phyloP scores from a whole-genome alignment of 2,329 filamentous ascomycete genomes.

The Apiospora kogelbergensis region DNA sequence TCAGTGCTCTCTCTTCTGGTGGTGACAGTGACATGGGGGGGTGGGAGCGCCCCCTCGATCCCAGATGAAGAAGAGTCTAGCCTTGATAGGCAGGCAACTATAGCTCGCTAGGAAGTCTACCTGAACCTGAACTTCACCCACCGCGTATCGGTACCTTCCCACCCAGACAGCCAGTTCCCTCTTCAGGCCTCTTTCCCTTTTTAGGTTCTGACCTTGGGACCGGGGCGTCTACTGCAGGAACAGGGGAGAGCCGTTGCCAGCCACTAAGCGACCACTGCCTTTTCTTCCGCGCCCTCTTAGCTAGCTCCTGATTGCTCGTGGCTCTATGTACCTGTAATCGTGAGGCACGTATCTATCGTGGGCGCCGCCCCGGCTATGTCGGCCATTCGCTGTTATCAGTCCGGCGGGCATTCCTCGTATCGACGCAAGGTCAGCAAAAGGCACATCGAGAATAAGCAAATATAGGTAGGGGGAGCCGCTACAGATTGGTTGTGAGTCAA shows the following conservation, averaged over 20 bases:
- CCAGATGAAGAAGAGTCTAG: neutral
- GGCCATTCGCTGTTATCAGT: neutral
- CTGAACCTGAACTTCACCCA: neutral
- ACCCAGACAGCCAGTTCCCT: neutral
- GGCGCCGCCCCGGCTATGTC: neutral
- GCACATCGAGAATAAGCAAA: neutral
- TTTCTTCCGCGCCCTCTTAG: neutral
- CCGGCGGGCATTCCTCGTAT: neutral
- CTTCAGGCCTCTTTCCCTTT: neutral
- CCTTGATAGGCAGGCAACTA: neutral
- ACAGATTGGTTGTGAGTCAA: neutral
- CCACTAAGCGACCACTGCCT: neutral
- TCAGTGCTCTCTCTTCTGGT: neutral
- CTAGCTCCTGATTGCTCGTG: neutral
- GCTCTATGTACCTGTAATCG: neutral
- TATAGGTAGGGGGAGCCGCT: neutral
- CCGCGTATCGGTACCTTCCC: neutral
- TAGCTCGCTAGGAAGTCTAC: neutral
- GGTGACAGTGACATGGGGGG: neutral
- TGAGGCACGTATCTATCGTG: neutral
- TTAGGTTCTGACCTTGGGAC: neutral
- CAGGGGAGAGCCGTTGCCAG: constrained; percentile 4
- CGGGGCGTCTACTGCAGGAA: constrained; percentile 4
- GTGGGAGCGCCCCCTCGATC: neutral
- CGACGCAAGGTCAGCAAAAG: neutral